These are phyloP conservation scores for Fulvia fulva DNA, from an alignment of 2,329 filamentous ascomycete genomes.

Conservation along the genomic window DNA sequence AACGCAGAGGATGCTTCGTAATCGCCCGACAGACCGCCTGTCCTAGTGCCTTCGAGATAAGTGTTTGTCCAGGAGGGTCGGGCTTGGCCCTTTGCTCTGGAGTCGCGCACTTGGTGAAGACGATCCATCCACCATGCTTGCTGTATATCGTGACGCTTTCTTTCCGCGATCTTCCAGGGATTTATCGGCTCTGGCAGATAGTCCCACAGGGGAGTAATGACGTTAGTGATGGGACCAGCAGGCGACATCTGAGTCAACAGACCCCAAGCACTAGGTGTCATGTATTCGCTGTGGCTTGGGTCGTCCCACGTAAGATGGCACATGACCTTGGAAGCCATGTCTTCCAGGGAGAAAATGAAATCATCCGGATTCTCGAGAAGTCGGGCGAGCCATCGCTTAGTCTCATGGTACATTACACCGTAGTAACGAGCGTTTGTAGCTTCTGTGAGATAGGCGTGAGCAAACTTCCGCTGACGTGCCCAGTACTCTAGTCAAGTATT, in stretches of 20 bases:
- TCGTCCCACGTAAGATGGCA: conserved; percentile 54
- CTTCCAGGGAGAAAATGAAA: conserved; percentile 51
- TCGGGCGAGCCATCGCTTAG: conserved; percentile 51
- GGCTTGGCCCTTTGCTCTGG: conserved; percentile 41
- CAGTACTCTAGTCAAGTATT: conserved; percentile 44
- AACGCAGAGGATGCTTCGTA: conserved; percentile 34
- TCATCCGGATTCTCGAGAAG: conserved; percentile 49
- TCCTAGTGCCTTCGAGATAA: conserved; percentile 41
- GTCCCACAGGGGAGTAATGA: conserved; percentile 53
- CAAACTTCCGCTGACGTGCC: conserved; percentile 52
- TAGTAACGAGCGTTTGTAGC: conserved; percentile 44
- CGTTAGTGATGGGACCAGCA: conserved; percentile 55
- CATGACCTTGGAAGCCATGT: conserved; percentile 58
- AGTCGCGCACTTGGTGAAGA: conserved; percentile 36
- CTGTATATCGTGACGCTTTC: conserved; percentile 52
- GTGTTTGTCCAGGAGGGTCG: conserved; percentile 41
- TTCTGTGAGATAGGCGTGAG: conserved; percentile 50
- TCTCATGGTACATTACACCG: conserved; percentile 51
- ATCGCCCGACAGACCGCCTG: conserved; percentile 33
- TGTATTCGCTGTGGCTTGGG: conserved; percentile 45
- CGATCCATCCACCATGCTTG: conserved; percentile 52
- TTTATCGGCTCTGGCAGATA: conserved; percentile 46
- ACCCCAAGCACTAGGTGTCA: conserved; percentile 53
- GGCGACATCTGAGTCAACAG: conserved; percentile 56
- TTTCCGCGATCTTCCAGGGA: conserved; percentile 53